Percentiles rank a stretch among this genome's conserved stretches.
These are phyloP conservation scores for Blastobotrys buckinghamii DNA, from an alignment of 1,139 yeast species.

Conservation along the genomic window DNA sequence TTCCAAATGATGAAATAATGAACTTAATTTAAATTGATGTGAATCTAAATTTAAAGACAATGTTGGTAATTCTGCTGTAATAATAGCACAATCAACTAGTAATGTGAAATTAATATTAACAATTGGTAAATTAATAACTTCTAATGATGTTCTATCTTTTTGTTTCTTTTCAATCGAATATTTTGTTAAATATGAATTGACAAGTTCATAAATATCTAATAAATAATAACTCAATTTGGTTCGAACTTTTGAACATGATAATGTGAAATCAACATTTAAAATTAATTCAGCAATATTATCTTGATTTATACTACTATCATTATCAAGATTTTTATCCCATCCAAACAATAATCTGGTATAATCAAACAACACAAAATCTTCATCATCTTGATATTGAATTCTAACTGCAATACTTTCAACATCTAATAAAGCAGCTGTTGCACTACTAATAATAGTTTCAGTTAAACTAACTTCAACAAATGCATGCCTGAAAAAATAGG, in stretches of 20 bases:
- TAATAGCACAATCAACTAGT: not conserved
- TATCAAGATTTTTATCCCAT: conserved; percentile 15
- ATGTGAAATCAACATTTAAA: conserved; percentile 19
- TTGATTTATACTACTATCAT: conserved; percentile 5
- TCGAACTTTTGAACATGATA: conserved; percentile 22
- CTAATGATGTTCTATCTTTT: not conserved
- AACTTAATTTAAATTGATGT: conserved; percentile 3
- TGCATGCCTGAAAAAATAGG: conserved; percentile 34
- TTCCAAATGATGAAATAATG: conserved; percentile 5
- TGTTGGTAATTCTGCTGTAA: conserved; percentile 2
- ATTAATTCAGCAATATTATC: not conserved
- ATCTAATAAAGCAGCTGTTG: conserved; percentile 24
- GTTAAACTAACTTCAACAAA: conserved; percentile 25
- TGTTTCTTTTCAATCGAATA: not conserved
- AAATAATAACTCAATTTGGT: conserved; percentile 20
- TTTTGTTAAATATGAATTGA: conserved; percentile 4
- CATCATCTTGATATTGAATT: conserved; percentile 27
- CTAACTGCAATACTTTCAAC: conserved; percentile 31
- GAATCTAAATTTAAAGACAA: conserved; percentile 1
- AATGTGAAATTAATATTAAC: conserved; percentile 6
- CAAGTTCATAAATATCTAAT: conserved; percentile 16
- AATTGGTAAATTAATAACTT: not conserved
- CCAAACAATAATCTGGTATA: conserved; percentile 25
- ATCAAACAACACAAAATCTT: conserved; percentile 33
- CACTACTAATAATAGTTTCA: conserved; percentile 26